Evolutionary conservation across 2,329 filamentous ascomycete species (phyloP), one percentile per base, ranked within the genome.

Genomic region (Ilyonectria destructans): DNA sequence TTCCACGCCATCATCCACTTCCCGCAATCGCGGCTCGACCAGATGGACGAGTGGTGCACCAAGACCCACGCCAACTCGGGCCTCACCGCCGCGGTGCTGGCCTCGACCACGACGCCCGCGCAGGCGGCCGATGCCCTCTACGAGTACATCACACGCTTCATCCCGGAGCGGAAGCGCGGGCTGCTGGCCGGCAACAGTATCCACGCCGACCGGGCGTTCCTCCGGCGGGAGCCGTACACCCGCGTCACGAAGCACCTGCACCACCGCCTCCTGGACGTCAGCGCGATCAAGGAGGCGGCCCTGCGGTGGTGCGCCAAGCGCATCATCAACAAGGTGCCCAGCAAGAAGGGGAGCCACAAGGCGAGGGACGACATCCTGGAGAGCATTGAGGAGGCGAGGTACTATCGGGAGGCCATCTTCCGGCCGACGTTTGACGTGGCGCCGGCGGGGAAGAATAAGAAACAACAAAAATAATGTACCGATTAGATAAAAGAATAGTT

Each of bases 181-280:
- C 81, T 98, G 65, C 85, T 99, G 46, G 95, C 96, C 0, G 96
- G 96, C 2, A 99, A 97, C 82, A 96, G 92, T 65, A 93, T 99
- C 29, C 96, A 99, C 79, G 94, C 93, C 4, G 96, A 99, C 81
- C 90, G 90, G 75, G 89, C 90, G 2, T 99, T 99, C 78, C 85
- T 99, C 67, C 86, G 89, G 6, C 88, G 89, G 70, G 86, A 86
- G 64, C 95, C 95, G 0, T 99, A 96, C 81, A 88, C 86, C 45
- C 84, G 86, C 67, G 90, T 97, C 2, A 82, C 93, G 56, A 89
- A 92, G 64, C 90, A 96, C 81, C 84, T 99, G 72, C 93, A 97
- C 81, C 95, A 99, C 82, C 90, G 96, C 17, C 93, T 99, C 70
- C 83, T 98, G 55, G 96, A 99, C 79, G 94, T 98, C 62, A 98